Percentiles rank a stretch among this genome's conserved stretches.
These are phyloP conservation scores for Boletus tylopilopsis DNA, from an alignment of 768 basidiomycete species.

Conservation along the genomic window DNA sequence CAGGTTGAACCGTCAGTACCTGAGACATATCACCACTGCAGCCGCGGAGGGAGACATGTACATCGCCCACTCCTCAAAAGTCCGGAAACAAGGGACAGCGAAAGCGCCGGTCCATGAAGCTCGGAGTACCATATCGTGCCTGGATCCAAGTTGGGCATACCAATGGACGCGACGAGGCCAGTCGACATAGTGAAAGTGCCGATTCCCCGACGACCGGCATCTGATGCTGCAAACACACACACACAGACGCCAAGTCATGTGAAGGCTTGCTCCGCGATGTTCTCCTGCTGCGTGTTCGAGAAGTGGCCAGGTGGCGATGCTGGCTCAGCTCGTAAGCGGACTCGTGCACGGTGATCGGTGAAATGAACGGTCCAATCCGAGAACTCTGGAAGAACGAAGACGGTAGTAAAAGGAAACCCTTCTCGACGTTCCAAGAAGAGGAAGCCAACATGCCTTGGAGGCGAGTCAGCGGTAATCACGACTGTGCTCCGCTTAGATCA, in stretches of 20 bases:
- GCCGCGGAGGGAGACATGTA: constrained; percentile 1
- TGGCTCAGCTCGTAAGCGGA: constrained; percentile 16
- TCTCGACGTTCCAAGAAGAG: constrained; percentile 11
- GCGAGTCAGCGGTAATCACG: constrained; percentile 24
- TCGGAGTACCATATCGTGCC: constrained; percentile 1
- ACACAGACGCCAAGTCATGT: constrained; percentile 1
- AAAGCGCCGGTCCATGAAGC: constrained; percentile 12
- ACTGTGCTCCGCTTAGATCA: constrained; percentile 20
- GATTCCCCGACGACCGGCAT: background rate
- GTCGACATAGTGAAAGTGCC: background rate
- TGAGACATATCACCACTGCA: background rate
- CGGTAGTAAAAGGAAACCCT: constrained; percentile 5
- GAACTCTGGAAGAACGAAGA: constrained; percentile 25
- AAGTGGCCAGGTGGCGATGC: constrained; percentile 12
- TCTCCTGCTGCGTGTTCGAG: constrained; percentile 5
- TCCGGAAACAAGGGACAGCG: background rate
- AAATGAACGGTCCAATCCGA: constrained; percentile 23
- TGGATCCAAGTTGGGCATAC: background rate
- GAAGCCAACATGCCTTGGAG: constrained; percentile 25
- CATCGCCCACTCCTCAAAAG: background rate
- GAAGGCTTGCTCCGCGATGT: constrained; percentile 2
- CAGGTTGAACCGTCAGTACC: background rate
- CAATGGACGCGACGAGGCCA: background rate
- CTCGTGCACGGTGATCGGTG: constrained; percentile 18
- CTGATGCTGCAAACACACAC: background rate